A percentile compares a stretch with the other conserved stretches of the same genome.
These are phyloP conservation scores for Pseudofabraea citricarpa DNA, from an alignment of 2,329 filamentous ascomycete genomes.

Conservation along the genomic window DNA sequence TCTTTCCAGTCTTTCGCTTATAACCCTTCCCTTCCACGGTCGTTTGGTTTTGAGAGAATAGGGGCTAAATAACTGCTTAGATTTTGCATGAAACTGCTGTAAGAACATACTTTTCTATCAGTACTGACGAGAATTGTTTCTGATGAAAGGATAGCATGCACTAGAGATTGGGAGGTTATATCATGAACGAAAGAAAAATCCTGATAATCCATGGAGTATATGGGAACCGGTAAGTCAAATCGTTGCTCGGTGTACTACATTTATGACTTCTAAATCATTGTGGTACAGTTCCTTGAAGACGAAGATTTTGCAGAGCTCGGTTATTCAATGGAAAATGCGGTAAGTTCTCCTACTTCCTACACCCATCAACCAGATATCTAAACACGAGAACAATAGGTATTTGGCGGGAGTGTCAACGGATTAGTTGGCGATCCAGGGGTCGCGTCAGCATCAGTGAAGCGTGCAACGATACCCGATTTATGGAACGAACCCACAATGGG, in stretches of 20 bases:
- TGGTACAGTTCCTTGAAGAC: constrained; percentile 2
- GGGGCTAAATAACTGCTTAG: too few relatives aligned
- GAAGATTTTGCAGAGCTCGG: constrained; percentile 3
- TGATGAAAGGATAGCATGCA: too few relatives aligned
- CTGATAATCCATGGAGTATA: not conserved
- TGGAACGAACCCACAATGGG: not conserved
- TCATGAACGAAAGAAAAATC: not conserved
- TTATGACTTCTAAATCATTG: not conserved
- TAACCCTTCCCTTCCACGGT: too few relatives aligned
- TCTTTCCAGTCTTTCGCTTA: not conserved
- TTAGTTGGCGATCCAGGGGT: not conserved
- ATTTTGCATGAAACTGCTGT: constrained; percentile 4
- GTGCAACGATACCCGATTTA: not conserved
- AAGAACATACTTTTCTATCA: not conserved
- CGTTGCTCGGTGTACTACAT: not conserved
- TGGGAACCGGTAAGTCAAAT: not conserved
- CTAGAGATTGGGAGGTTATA: not conserved
- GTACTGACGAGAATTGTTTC: not conserved
- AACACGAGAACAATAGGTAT: not conserved
- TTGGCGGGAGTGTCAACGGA: not conserved
- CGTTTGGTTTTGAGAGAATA: too few relatives aligned
- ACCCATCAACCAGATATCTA: not conserved
- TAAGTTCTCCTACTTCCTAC: not conserved
- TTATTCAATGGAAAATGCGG: constrained; percentile 1
- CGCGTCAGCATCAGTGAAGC: not conserved